Conservation (phyloP, 345 rosid species). For the Eucalyptus erythrocorys region DNA sequence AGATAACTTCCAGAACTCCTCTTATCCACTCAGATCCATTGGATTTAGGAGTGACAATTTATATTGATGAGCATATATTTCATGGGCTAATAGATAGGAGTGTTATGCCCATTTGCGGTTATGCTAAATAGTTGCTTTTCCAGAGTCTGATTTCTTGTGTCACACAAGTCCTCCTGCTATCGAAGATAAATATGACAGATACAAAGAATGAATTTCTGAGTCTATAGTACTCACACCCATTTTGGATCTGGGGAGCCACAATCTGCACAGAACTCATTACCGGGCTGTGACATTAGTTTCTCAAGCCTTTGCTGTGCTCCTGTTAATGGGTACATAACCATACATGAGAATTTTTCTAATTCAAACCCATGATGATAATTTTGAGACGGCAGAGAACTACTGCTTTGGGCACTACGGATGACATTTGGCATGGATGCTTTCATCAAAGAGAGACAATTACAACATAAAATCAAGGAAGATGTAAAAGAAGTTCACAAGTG, state of each 20-base stretch:
- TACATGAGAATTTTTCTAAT: neutral
- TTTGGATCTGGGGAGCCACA: conserved; percentile 93
- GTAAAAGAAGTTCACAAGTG: neutral
- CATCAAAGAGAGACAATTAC: neutral
- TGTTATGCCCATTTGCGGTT: neutral
- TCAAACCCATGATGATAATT: neutral
- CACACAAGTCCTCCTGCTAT: neutral
- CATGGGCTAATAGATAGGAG: neutral
- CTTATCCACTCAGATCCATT: neutral
- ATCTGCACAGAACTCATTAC: conserved; percentile 75
- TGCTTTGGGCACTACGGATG: neutral
- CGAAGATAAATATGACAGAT: conserved; percentile 1
- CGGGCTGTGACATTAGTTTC: conserved; percentile 30
- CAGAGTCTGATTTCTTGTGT: neutral
- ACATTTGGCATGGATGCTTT: neutral
- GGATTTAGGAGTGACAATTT: neutral
- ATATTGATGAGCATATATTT: neutral
- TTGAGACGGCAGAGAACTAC: neutral
- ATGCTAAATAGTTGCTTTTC: neutral
- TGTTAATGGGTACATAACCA: conserved; percentile 2
- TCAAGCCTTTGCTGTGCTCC: conserved; percentile 50
- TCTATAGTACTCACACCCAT: conserved; percentile 72
- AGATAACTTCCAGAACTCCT: neutral
- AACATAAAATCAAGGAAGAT: neutral
- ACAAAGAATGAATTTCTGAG: neutral